Conservation (phyloP, 257 asterid genomes). For the Solanum acaule region DNA sequence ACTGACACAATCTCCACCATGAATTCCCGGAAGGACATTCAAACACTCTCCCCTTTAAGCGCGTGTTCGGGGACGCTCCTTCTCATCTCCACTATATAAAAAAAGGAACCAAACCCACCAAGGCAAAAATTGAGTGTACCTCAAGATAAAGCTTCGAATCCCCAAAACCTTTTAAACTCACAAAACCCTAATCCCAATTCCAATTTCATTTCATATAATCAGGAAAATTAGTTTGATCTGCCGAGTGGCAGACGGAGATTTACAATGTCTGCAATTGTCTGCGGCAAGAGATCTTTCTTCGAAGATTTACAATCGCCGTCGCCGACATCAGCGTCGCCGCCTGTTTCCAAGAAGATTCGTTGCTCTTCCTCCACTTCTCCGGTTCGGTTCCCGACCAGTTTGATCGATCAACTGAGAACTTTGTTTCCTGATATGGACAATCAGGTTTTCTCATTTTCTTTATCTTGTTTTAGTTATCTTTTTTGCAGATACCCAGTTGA, state of each 20-base stretch:
- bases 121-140: neutral
- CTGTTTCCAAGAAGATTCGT: constrained; percentile 54
- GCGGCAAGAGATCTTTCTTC: constrained; percentile 82
- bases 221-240: neutral
- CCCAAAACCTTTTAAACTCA: neutral
- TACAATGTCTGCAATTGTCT: constrained; percentile 73
- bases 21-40: neutral
- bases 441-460: constrained; percentile 27
- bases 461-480: neutral
- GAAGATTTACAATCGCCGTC: constrained; percentile 61
- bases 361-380: constrained; percentile 43
- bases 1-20: neutral
- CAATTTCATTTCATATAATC: neutral
- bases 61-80: neutral
- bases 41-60: neutral
- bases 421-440: constrained; percentile 50
- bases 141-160: neutral
- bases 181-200: neutral
- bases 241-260: neutral
- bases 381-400: constrained; percentile 27
- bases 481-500: neutral
- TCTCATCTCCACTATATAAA: neutral
- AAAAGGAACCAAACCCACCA: neutral
- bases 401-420: constrained; percentile 44
- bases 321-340: constrained; percentile 49